Evolutionary conservation across 225 moss, liverwort and hornwort species (phyloP).

Genomic region (Pleurozium schreberi): DNA sequence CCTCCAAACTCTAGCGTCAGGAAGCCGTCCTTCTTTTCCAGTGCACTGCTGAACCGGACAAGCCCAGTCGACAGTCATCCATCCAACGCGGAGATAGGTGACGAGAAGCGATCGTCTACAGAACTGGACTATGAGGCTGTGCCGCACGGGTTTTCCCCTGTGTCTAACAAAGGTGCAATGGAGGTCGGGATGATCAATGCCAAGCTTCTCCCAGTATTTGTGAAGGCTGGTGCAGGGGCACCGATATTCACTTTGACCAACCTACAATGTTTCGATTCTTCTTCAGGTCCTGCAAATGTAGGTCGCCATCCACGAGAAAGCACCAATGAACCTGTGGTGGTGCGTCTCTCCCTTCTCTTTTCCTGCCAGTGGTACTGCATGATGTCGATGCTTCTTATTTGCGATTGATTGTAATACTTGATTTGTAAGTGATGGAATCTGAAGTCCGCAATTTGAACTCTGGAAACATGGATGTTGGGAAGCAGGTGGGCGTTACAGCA

Average conservation of each 20-base stretch:
- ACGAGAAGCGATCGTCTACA: conserved; percentile 20
- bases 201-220: conserved; percentile 43
- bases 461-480: neutral
- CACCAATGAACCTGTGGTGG: conserved; percentile 34
- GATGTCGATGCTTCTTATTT: neutral
- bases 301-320: conserved; percentile 38
- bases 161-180: conserved; percentile 25
- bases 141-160: conserved; percentile 27
- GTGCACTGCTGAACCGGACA: conserved; percentile 23
- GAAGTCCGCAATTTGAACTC: neutral
- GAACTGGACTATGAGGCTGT: conserved; percentile 21
- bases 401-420: neutral
- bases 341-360: conserved; percentile 14
- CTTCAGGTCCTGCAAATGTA: conserved; percentile 26
- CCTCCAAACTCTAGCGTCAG: conserved; percentile 31
- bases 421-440: neutral
- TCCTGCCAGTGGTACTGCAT: neutral
- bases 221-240: conserved; percentile 42
- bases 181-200: conserved; percentile 38
- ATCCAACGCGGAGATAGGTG: conserved; percentile 13
- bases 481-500: conserved; percentile 43
- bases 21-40: conserved; percentile 58
- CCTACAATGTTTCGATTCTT: conserved; percentile 43
- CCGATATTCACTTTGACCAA: conserved; percentile 31
- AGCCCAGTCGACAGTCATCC: conserved; percentile 21